Evolutionary conservation across 176 grass and related monocot species (phyloP).

Genomic region (Carex scoparia): DNA sequence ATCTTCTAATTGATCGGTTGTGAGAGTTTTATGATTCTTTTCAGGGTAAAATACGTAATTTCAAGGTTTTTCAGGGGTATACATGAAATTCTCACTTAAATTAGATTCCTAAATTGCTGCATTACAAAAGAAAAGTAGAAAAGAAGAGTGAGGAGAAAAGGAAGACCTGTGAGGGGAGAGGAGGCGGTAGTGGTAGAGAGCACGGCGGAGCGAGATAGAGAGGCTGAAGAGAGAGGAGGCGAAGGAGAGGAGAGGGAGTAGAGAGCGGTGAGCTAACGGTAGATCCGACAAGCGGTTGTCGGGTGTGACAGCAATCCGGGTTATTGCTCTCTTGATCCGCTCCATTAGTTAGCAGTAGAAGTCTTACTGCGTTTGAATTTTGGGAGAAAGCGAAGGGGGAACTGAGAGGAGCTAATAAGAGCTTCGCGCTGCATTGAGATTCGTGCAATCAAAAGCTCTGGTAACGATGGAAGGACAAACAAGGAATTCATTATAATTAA

Average conservation of each 20-base stretch:
- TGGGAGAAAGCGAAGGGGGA: no score
- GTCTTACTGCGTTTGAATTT: no score
- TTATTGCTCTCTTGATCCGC: slow-evolving; percentile 41
- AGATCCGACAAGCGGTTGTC: slow-evolving; percentile 42
- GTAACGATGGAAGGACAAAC: no score
- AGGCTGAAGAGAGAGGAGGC: slow-evolving; percentile 41
- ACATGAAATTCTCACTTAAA: no score
- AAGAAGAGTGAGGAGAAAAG: neutral
- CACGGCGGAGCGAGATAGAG: slow-evolving; percentile 29
- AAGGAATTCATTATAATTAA: no score
- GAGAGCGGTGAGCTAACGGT: slow-evolving; percentile 43
- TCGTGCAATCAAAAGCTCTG: no score
- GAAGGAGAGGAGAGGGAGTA: slow-evolving; percentile 63
- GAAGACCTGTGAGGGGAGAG: slow-evolving; percentile 29
- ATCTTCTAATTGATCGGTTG: no score
- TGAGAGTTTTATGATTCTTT: no score
- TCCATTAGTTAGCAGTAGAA: slow-evolving; percentile 20
- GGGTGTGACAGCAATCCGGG: slow-evolving; percentile 42
- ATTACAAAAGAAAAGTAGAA: neutral
- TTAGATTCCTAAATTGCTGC: neutral
- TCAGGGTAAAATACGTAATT: no score
- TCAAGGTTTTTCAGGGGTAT: no score
- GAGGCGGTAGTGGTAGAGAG: slow-evolving; percentile 29
- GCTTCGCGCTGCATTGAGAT: no score
- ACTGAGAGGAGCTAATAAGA: no score